Conservation (phyloP, 2,329 filamentous ascomycete species). For the Paracoccidioides lutzii region DNA sequence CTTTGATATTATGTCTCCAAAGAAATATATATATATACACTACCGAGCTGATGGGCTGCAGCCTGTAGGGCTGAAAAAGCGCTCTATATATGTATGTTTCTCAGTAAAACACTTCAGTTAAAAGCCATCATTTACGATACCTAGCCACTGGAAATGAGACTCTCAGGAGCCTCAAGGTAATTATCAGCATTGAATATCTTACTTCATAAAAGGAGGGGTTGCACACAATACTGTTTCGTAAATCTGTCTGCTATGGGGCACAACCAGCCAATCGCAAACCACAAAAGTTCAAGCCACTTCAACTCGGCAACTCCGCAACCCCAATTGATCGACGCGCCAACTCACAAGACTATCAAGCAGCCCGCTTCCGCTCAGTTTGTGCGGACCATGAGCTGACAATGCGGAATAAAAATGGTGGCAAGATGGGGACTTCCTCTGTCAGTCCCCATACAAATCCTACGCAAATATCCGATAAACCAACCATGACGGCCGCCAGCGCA, state of each 20-base stretch:
- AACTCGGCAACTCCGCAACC: slow-evolving; percentile 1
- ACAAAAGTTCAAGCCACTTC: slow-evolving; percentile 1
- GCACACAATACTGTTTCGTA: no score
- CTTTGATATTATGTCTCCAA: neutral
- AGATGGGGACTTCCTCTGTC: slow-evolving; percentile 1
- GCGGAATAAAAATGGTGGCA: slow-evolving; percentile 7
- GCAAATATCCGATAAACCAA: neutral
- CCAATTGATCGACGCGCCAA: neutral
- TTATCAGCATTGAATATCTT: no score
- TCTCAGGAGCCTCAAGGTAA: no score
- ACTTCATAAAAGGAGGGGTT: no score
- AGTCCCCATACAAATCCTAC: neutral
- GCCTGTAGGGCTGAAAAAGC: no score
- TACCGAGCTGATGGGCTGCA: no score
- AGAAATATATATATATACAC: no score
- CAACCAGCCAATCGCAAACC: neutral
- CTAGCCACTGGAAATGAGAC: no score
- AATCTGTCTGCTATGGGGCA: no score
- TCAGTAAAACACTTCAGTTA: no score
- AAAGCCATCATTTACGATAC: no score
- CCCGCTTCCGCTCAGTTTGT: neutral
- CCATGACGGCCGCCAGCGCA: neutral
- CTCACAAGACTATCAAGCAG: neutral
- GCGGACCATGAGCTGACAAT: slow-evolving; percentile 9
- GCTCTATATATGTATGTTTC: no score